phyloP scores from a whole-genome alignment of 306 rosid genomes.

The Cicer yamashitae region DNA sequence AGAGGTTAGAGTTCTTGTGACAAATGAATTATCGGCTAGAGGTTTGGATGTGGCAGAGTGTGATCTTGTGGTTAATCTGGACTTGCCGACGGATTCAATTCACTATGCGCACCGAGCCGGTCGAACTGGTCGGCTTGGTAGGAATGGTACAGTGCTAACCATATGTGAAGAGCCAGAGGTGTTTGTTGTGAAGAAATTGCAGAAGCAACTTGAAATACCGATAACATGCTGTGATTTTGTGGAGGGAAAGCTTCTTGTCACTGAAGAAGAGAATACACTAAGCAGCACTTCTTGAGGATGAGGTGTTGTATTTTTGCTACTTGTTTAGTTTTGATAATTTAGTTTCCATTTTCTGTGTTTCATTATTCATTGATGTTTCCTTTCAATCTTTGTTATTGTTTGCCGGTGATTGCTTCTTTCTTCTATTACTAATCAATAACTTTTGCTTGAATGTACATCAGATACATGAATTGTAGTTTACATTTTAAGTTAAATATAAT shows the following conservation, averaged over 20 bases:
- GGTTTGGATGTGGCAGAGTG: slow-evolving; percentile 96
- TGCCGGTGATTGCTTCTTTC: slow-evolving; percentile 14
- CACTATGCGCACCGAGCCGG: slow-evolving; percentile 98
- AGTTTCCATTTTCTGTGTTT: slow-evolving; percentile 33
- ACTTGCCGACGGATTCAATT: slow-evolving; percentile 82
- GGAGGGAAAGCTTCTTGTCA: slow-evolving; percentile 71
- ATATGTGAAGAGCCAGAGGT: slow-evolving; percentile 87
- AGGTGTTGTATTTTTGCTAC: slow-evolving; percentile 33
- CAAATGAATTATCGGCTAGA: slow-evolving; percentile 90
- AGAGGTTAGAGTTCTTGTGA: slow-evolving; percentile 79
- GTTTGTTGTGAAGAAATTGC: slow-evolving; percentile 86
- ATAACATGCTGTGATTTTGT: slow-evolving; percentile 66
- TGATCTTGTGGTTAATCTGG: slow-evolving; percentile 94
- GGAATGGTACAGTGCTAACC: slow-evolving; percentile 83
- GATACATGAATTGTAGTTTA: slow-evolving; percentile 13
- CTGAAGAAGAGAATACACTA: slow-evolving; percentile 54
- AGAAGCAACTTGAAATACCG: slow-evolving; percentile 82
- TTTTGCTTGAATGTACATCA: slow-evolving; percentile 15
- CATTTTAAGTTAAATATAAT: slow-evolving; percentile 25
- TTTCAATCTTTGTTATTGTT: not conserved
- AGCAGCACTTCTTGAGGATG: slow-evolving; percentile 35
- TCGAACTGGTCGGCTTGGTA: slow-evolving; percentile 88
- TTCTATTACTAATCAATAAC: slow-evolving; percentile 14
- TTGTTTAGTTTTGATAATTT: slow-evolving; percentile 5
- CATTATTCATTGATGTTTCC: slow-evolving; percentile 21